Evolutionary conservation across 2,329 filamentous ascomycete species (phyloP).

Genomic region (Conoideocrella luteorostrata): DNA sequence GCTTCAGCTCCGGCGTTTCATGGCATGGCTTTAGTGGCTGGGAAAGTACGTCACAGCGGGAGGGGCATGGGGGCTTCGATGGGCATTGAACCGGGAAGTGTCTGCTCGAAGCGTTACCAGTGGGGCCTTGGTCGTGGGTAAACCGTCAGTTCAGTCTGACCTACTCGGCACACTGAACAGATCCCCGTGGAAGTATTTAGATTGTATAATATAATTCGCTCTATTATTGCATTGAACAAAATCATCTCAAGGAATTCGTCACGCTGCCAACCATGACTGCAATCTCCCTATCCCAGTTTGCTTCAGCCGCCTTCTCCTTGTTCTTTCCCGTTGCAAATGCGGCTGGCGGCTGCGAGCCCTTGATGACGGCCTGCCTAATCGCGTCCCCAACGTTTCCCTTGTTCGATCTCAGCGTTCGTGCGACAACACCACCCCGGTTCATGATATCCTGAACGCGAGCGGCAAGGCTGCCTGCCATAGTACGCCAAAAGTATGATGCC

Average conservation of each 20-base stretch:
- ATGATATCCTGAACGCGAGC: slow-evolving; percentile 79
- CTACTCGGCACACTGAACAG: too few species aligned
- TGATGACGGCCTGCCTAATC: slow-evolving; percentile 75
- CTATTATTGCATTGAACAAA: too few species aligned
- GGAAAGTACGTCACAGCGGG: neutral
- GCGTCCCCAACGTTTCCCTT: slow-evolving; percentile 68
- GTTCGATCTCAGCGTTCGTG: slow-evolving; percentile 72
- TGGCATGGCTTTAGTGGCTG: neutral
- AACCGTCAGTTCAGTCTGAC: too few species aligned
- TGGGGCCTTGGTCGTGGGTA: too few species aligned
- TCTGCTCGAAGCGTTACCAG: too few species aligned
- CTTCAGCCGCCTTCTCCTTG: slow-evolving; percentile 41
- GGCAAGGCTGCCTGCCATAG: slow-evolving; percentile 71
- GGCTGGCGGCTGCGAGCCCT: slow-evolving; percentile 64
- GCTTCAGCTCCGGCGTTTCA: neutral
- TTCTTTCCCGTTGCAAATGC: slow-evolving; percentile 37
- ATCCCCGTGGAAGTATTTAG: too few species aligned
- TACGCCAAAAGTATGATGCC: slow-evolving; percentile 89
- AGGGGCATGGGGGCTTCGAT: neutral
- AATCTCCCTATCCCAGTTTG: slow-evolving; percentile 79
- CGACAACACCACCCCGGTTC: slow-evolving; percentile 73
- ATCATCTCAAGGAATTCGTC: slow-evolving; percentile 49
- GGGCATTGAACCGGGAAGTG: too few species aligned
- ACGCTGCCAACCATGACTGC: slow-evolving; percentile 92
- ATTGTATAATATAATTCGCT: too few species aligned